A percentile compares a stretch with the other conserved stretches of the same genome.
phyloP scores from a whole-genome alignment of 2,329 filamentous ascomycete species.

The Trichoderma oligosporum region DNA sequence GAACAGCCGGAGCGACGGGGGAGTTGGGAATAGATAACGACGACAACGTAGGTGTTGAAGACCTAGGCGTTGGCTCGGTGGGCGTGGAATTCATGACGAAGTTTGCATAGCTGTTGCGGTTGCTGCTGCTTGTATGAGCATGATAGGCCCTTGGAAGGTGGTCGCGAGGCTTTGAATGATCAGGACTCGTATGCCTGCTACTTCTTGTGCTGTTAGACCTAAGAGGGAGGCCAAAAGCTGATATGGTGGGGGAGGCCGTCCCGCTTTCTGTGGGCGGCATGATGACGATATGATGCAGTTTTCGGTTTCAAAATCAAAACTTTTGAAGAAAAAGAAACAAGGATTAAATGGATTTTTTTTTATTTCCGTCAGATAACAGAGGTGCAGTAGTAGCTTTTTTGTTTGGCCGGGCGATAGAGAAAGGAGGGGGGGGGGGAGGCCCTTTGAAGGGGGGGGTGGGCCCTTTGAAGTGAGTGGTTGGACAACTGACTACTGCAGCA shows the following conservation, averaged over 20 bases:
- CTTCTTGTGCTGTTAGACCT: constrained; percentile 27
- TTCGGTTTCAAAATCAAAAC: not conserved
- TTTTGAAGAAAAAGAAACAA: too few species aligned
- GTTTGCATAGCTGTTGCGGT: constrained; percentile 10
- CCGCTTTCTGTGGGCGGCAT: constrained; percentile 22
- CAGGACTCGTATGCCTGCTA: constrained; percentile 18
- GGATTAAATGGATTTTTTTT: too few species aligned
- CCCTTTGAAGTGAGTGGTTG: too few species aligned
- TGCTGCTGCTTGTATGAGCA: constrained; percentile 14
- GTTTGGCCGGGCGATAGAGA: too few species aligned
- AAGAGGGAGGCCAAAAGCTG: constrained; percentile 35
- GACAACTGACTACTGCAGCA: too few species aligned
- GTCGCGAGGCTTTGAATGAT: constrained; percentile 20
- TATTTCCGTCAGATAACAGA: too few species aligned
- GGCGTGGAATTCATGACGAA: constrained; percentile 6
- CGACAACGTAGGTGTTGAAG: constrained; percentile 15
- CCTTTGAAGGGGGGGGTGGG: too few species aligned
- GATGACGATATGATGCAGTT: constrained; percentile 25
- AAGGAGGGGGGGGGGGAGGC: too few species aligned
- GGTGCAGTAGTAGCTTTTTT: not conserved
- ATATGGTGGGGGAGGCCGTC: constrained; percentile 28
- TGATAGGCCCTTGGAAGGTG: constrained; percentile 18
- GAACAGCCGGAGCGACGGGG: constrained; percentile 4
- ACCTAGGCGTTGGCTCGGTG: too few species aligned
- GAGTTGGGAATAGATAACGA: constrained; percentile 12